A percentile compares a stretch with the other conserved stretches of the same genome.
phyloP scores from a whole-genome alignment of 2,329 filamentous ascomycete genomes.

The Trichoderma harzianum region DNA sequence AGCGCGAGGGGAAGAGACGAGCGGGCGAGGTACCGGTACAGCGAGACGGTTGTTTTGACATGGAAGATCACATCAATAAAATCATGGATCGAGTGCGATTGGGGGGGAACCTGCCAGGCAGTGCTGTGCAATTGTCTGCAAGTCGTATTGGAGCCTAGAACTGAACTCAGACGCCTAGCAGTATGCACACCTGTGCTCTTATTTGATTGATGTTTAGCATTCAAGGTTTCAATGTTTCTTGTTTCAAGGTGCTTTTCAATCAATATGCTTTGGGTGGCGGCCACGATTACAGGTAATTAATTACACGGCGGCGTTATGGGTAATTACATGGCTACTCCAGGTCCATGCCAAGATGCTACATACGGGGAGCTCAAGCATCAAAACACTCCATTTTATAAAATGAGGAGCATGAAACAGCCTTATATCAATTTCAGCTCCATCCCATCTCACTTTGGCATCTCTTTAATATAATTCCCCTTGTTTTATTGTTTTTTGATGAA shows the following conservation, averaged over 20 bases:
- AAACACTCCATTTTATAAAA: constrained; percentile 8
- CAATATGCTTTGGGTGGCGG: not conserved
- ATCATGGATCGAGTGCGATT: not conserved
- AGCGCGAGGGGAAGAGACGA: not conserved
- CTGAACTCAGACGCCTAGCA: not conserved
- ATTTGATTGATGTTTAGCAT: not conserved
- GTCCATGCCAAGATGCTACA: constrained; percentile 3
- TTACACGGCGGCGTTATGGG: not conserved
- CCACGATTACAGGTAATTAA: not conserved
- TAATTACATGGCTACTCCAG: not conserved
- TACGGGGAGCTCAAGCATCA: not conserved
- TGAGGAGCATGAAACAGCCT: constrained; percentile 7
- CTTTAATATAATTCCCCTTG: not conserved
- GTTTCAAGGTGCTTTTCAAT: not conserved
- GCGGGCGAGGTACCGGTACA: constrained; percentile 11
- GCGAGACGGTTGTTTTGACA: not conserved
- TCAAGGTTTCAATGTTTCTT: not conserved
- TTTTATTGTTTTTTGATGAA: not conserved
- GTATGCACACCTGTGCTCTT: not conserved
- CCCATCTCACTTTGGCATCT: not conserved
- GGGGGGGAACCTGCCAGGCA: not conserved
- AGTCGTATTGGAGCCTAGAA: not conserved
- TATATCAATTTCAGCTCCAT: constrained; percentile 9
- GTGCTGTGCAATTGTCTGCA: not conserved
- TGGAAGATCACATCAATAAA: not conserved